These are phyloP conservation scores for Erodium texanum DNA, from an alignment of 441 rosid genomes.

Conservation along the genomic window DNA sequence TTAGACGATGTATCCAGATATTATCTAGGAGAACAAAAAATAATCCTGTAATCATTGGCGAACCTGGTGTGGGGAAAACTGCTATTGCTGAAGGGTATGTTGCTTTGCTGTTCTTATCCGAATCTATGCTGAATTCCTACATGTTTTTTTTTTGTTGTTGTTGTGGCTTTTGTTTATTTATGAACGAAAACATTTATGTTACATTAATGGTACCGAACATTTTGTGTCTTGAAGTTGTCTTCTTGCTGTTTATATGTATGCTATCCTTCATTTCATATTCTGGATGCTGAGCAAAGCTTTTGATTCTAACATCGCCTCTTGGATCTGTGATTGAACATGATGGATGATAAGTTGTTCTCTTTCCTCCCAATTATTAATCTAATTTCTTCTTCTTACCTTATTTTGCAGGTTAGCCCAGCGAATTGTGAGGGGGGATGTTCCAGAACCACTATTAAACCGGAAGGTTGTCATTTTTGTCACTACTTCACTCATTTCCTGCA, in stretches of 20 bases:
- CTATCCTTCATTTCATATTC: neutral
- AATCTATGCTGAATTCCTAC: neutral
- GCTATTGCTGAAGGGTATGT: conserved; percentile 96
- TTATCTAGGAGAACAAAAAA: conserved; percentile 90
- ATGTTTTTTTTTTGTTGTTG: conserved; percentile 43
- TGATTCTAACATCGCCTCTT: neutral
- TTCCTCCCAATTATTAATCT: neutral
- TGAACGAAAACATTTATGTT: neutral
- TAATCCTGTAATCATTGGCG: conserved; percentile 97
- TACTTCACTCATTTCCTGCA: neutral
- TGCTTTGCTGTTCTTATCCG: neutral
- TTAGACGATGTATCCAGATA: conserved; percentile 82
- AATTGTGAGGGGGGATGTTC: conserved; percentile 97
- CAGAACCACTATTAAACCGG: conserved; percentile 95
- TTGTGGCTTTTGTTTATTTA: conserved; percentile 36
- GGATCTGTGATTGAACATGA: neutral
- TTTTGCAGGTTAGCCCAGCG: conserved; percentile 87
- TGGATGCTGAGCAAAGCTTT: neutral
- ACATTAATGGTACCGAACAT: neutral
- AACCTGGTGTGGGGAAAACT: conserved; percentile 99
- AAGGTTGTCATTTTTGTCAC: conserved; percentile 39
- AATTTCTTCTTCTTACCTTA: neutral
- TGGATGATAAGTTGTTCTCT: neutral
- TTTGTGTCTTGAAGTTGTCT: neutral
- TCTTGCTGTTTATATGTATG: neutral